Evolutionary conservation across 2,329 filamentous ascomycete species (phyloP).

Genomic region (Epichloe typhina): DNA sequence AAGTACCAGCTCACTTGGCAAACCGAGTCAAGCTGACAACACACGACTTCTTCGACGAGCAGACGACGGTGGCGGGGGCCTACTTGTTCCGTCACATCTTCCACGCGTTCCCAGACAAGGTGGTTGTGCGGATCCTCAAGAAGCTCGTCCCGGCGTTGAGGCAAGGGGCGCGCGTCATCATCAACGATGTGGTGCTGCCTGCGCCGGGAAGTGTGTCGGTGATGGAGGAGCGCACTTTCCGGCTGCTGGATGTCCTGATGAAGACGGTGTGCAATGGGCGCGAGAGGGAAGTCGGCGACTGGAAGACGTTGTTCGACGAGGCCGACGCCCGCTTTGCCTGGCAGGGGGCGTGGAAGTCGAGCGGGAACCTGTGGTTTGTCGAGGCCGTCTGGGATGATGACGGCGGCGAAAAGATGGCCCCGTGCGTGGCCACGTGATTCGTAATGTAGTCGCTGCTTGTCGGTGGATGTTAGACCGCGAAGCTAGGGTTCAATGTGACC

Average conservation of each 20-base stretch:
- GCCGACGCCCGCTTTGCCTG: conserved; percentile 26
- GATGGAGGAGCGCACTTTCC: conserved; percentile 25
- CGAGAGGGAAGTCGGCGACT: conserved; percentile 31
- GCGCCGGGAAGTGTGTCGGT: conserved; percentile 16
- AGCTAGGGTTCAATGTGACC: too few species aligned
- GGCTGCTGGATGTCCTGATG: conserved; percentile 33
- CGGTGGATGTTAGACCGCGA: too few species aligned
- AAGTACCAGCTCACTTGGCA: conserved; percentile 18
- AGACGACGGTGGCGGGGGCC: conserved; percentile 33
- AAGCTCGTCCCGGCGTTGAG: conserved; percentile 36
- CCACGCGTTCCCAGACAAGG: conserved; percentile 41
- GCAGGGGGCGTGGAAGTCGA: conserved; percentile 15
- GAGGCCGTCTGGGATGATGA: conserved; percentile 22
- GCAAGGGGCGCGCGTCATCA: conserved; percentile 29
- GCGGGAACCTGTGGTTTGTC: conserved; percentile 22
- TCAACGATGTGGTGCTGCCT: conserved; percentile 24
- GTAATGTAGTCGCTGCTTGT: too few species aligned
- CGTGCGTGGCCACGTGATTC: neutral
- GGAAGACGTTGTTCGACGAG: conserved; percentile 25
- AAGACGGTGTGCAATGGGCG: conserved; percentile 31
- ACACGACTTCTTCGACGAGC: conserved; percentile 40
- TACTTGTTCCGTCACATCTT: conserved; percentile 43
- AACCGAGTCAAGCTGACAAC: conserved; percentile 24
- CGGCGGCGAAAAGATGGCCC: conserved; percentile 6
- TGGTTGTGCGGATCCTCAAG: conserved; percentile 28